Base-by-base conservation (phyloP, 2,329 filamentous ascomycete genomes). In the Claviceps sp. region DNA sequence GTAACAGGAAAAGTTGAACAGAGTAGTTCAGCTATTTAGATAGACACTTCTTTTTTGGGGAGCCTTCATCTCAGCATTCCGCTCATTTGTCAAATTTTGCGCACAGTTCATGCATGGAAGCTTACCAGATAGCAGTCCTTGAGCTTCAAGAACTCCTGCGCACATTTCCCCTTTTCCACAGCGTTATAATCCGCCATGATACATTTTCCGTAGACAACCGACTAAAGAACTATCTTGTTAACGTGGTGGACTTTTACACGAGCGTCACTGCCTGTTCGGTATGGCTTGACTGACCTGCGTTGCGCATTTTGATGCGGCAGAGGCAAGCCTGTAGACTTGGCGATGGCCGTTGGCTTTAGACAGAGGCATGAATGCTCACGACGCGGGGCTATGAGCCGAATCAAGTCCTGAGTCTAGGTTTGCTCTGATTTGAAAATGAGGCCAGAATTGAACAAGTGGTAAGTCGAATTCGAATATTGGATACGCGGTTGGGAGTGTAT, bases 111-210 rank as follows among this genome's bases (percentile, higher is more conserved):
- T 9, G n/a, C 46, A 47, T 13, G 13, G 3, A 20, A 18, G 59
- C 78, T 61, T 74, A 95, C 90, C 62, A 94, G 62, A 63, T 89
- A 95, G 64, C 91, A 97, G 58, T 95, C 76, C 66, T 95, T 95
- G 48, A 97, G 67, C 58, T 72, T 81, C 67, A 93, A 73, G 60
- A 98, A 97, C 63, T 96, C 89, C 53, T 81, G 20, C 4, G 77
- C 75, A 63, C 93, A 98, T 74, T 93, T 93, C 64, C 96, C 88
- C 64, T 95, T 95, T 60, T 89, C 79, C 3, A 95, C 81, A 4
- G 89, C 81, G 63, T 91, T 91, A 70, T 95, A 97, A 64, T 97
- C 91, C 41, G 81, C 80, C 49, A 91, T 78, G 57, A 98, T 83
- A 65, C 93, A 98, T 73, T 89, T 90, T 58, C 91, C 93, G 63